Evolutionary conservation across 805 yeast species (phyloP).

Genomic region (Saturnispora quitensis): DNA sequence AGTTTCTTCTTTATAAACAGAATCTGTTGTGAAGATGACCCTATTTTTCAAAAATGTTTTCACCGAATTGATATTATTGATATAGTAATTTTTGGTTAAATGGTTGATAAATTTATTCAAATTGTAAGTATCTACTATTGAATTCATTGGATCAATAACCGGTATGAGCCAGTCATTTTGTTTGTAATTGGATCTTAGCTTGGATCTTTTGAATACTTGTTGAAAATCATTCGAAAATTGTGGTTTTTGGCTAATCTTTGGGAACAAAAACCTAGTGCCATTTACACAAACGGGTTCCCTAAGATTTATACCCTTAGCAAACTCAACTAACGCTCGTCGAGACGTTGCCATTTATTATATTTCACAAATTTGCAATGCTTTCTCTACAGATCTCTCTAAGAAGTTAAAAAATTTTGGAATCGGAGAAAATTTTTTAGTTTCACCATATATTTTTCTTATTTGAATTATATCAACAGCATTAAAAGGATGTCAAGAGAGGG

Average conservation of each 20-base stretch:
- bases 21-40: conserved; percentile 5
- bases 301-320: not conserved
- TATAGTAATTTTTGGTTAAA: conserved; percentile 3
- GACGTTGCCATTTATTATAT: not conserved
- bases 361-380: not conserved
- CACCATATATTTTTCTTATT: not conserved
- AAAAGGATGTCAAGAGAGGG: conserved; percentile 55
- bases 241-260: not conserved
- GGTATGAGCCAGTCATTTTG: conserved; percentile 3
- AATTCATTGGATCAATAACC: conserved; percentile 3
- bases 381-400: not conserved
- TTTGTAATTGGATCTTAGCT: not conserved
- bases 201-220: not conserved
- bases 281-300: not conserved
- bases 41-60: conserved; percentile 7
- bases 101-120: conserved; percentile 1
- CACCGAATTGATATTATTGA: conserved; percentile 7
- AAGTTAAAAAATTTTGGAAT: not conserved
- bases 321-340: not conserved
- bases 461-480: too few relatives aligned
- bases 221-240: not conserved
- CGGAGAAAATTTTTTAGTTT: not conserved
- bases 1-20: not conserved
- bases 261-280: not conserved
- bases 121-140: conserved; percentile 3